A percentile compares a stretch with the other conserved stretches of the same genome.
Evolutionary conservation across 495 filamentous ascomycete genomes (phyloP).

Genomic region (Lentithecium fluviatile): DNA sequence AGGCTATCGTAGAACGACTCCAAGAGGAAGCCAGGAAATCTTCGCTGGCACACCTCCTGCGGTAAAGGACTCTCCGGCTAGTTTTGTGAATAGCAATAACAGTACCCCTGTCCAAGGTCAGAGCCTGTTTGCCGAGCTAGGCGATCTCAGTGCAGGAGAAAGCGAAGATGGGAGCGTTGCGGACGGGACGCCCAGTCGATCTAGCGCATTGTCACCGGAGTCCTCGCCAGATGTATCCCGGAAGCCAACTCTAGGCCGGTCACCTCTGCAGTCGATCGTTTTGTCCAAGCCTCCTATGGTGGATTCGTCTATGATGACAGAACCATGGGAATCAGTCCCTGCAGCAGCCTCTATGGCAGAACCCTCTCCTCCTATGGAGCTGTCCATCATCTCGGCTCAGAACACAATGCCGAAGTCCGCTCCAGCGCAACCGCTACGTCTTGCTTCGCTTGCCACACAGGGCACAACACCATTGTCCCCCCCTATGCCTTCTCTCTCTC

Average conservation of each 20-base stretch:
- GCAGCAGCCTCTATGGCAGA: neutral
- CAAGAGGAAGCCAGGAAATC: slow-evolving; percentile 50
- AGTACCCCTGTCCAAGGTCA: slow-evolving; percentile 62
- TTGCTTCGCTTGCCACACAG: slow-evolving; percentile 13
- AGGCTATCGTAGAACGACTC: slow-evolving; percentile 31
- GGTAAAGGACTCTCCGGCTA: slow-evolving; percentile 54
- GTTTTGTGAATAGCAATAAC: slow-evolving; percentile 52
- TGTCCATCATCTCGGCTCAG: slow-evolving; percentile 38
- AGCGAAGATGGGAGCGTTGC: slow-evolving; percentile 54
- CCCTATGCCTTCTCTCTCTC: neutral
- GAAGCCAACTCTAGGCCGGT: slow-evolving; percentile 7
- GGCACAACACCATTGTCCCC: slow-evolving; percentile 2
- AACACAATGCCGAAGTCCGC: slow-evolving; percentile 11
- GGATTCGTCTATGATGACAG: slow-evolving; percentile 70
- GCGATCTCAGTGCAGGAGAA: slow-evolving; percentile 63
- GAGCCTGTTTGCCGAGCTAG: slow-evolving; percentile 88
- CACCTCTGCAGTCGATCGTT: slow-evolving; percentile 27
- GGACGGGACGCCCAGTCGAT: slow-evolving; percentile 49
- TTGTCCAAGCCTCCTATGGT: slow-evolving; percentile 53
- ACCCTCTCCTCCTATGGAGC: slow-evolving; percentile 1
- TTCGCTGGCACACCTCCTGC: slow-evolving; percentile 44
- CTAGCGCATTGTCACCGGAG: slow-evolving; percentile 29
- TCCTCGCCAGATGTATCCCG: slow-evolving; percentile 30
- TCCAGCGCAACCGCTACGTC: slow-evolving; percentile 2
- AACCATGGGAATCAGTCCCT: slow-evolving; percentile 54